Conservation (phyloP, 2,329 filamentous ascomycete genomes). For the Lojkania enalia region DNA sequence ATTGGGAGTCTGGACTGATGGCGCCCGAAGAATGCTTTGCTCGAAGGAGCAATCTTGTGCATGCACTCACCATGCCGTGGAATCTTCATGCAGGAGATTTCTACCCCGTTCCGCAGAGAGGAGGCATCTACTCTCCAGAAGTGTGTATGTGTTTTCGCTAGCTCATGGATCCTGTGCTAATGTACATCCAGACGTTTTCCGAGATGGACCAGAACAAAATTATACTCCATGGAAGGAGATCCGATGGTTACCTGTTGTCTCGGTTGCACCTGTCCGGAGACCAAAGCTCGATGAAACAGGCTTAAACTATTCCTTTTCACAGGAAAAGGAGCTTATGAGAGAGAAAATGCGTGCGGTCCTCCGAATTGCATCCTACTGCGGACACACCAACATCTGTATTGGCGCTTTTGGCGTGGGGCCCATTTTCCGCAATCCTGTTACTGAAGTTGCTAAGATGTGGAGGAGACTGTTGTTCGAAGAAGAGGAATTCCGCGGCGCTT, state of each 20-base stretch:
- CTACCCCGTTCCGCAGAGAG: conserved; percentile 72
- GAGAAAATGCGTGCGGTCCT: conserved; percentile 74
- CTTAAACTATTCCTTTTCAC: conserved; percentile 70
- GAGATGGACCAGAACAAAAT: conserved; percentile 62
- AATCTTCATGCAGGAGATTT: conserved; percentile 51
- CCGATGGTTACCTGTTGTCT: conserved; percentile 68
- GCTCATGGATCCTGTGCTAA: background rate
- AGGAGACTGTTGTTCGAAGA: conserved; percentile 48
- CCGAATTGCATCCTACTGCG: conserved; percentile 62
- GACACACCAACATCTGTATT: conserved; percentile 46
- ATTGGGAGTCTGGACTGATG: conserved; percentile 71
- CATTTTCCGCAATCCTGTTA: conserved; percentile 50
- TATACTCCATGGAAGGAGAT: conserved; percentile 35
- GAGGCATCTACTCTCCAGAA: conserved; percentile 69
- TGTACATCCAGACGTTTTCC: conserved; percentile 63
- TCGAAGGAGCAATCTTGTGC: conserved; percentile 72
- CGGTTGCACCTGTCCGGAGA: conserved; percentile 70
- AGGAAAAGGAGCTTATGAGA: conserved; percentile 71
- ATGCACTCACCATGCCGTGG: conserved; percentile 66
- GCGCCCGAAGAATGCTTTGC: conserved; percentile 74
- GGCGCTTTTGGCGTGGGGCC: conserved; percentile 51
- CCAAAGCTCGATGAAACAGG: conserved; percentile 71
- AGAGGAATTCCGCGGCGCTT: conserved; percentile 49
- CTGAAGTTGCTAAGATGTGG: conserved; percentile 51
- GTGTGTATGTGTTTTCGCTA: conserved; percentile 56